Evolutionary conservation across 164 flowering plant species (phyloP).

Genomic region (Vitis amurensis): DNA sequence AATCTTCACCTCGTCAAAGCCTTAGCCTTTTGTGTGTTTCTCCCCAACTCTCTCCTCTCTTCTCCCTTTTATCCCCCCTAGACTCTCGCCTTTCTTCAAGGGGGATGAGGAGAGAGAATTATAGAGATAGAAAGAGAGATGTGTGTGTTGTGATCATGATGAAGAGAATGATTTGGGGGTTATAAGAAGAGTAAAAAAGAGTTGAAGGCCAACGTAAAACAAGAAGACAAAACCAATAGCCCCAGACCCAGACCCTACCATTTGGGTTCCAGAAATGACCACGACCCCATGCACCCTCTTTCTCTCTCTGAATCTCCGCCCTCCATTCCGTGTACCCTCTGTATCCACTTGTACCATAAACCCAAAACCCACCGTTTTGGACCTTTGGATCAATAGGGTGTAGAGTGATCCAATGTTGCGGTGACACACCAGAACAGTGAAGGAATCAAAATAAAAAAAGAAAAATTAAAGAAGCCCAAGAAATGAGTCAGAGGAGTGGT

Average conservation of each 20-base stretch:
- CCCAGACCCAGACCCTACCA: slow-evolving; percentile 30
- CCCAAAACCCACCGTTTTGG: slow-evolving; percentile 13
- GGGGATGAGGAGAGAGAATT: slow-evolving; percentile 28
- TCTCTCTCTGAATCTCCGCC: neutral
- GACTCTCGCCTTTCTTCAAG: slow-evolving; percentile 45
- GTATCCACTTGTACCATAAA: neutral
- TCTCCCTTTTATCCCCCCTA: slow-evolving; percentile 31
- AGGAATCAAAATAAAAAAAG: slow-evolving; percentile 20
- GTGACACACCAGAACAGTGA: slow-evolving; percentile 9
- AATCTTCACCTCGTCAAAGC: neutral
- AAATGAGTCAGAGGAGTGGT: slow-evolving; percentile 64
- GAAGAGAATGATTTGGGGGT: slow-evolving; percentile 36
- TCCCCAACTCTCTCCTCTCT: neutral
- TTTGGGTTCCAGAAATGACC: slow-evolving; percentile 41
- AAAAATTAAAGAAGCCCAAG: slow-evolving; percentile 12
- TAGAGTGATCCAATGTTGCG: slow-evolving; percentile 2
- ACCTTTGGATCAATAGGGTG: slow-evolving; percentile 22
- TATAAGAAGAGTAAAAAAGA: slow-evolving; percentile 28
- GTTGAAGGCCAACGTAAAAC: slow-evolving; percentile 16
- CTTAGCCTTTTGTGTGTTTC: neutral
- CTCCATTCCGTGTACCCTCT: neutral
- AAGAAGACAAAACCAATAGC: slow-evolving; percentile 26
- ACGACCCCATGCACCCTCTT: slow-evolving; percentile 29
- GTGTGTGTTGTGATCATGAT: slow-evolving; percentile 6
- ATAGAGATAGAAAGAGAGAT: neutral